Evolutionary conservation across 371 early-diverging fungal species (phyloP).

Genomic region (Syncephalastrum monosporum): DNA sequence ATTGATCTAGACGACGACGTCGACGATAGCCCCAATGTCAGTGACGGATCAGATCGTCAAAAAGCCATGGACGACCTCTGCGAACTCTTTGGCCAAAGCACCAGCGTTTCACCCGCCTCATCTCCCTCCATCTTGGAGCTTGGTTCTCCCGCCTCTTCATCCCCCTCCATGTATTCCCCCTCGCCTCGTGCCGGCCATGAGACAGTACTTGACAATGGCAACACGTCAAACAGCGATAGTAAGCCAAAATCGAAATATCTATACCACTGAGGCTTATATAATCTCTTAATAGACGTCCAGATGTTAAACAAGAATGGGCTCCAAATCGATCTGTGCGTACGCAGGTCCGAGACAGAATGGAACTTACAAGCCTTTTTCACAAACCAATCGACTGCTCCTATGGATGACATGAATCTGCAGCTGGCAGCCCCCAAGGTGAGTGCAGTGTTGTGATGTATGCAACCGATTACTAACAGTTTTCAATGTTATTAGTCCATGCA

Average conservation of each 20-base stretch:
- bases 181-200: conserved; percentile 15
- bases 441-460: background rate
- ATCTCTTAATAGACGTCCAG: too few relatives aligned
- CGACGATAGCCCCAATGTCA: too few relatives aligned
- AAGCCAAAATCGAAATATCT: too few relatives aligned
- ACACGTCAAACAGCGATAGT: background rate
- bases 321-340: conserved; percentile 39
- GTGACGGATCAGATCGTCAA: background rate
- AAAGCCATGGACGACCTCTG: conserved; percentile 6
- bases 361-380: conserved; percentile 48
- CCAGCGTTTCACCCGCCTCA: background rate
- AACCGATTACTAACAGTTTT: background rate
- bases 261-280: too few relatives aligned
- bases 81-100: conserved; percentile 5
- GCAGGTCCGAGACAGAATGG: background rate
- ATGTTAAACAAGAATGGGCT: conserved; percentile 61
- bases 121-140: background rate
- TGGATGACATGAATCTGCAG: conserved; percentile 49
- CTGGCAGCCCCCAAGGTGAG: conserved; percentile 55
- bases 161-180: too few relatives aligned
- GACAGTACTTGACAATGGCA: background rate
- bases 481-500: conserved; percentile 48
- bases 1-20: conserved; percentile 65
- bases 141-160: background rate
- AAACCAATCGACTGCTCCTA: conserved; percentile 48